A percentile compares a stretch with the other conserved stretches of the same genome.
Conservation (phyloP, 805 yeast genomes). For the Yueomyces sinensis region DNA sequence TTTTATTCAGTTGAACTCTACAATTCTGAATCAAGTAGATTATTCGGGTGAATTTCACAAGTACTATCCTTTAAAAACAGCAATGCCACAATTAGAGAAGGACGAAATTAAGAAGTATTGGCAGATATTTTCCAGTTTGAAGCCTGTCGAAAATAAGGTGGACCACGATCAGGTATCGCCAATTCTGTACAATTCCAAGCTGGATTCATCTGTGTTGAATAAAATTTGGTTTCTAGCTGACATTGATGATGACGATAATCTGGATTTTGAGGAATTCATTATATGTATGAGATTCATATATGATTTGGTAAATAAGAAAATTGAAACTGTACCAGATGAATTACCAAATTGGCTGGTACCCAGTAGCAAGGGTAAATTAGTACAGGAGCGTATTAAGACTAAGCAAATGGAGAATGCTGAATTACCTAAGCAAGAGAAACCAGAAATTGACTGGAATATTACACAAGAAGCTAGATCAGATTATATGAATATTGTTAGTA, state of each 20-base stretch:
- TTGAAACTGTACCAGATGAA: conserved; percentile 46
- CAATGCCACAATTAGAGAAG: conserved; percentile 64
- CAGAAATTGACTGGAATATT: conserved; percentile 84
- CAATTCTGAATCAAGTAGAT: too few species aligned
- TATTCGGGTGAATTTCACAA: too few species aligned
- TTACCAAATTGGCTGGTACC: conserved; percentile 93
- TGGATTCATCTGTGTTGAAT: conserved; percentile 64
- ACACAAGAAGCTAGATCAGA: conserved; percentile 73
- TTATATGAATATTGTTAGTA: conserved; percentile 64
- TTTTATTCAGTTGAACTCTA: too few species aligned
- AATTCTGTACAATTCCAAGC: conserved; percentile 79
- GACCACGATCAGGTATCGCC: conserved; percentile 76
- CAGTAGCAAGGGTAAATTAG: conserved; percentile 69
- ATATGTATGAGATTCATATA: conserved; percentile 93
- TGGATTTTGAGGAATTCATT: conserved; percentile 97
- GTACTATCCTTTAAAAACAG: too few species aligned
- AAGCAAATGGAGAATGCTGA: conserved; percentile 25
- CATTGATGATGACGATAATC: conserved; percentile 78
- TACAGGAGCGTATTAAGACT: conserved; percentile 66
- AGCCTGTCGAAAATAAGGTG: conserved; percentile 67
- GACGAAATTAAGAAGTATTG: conserved; percentile 96
- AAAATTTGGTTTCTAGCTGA: conserved; percentile 87
- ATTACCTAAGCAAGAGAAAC: conserved; percentile 10
- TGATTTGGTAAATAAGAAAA: conserved; percentile 71
- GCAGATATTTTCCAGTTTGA: conserved; percentile 89